Conservation (phyloP, 2,329 filamentous ascomycete species). For the Claviceps spartinae region DNA sequence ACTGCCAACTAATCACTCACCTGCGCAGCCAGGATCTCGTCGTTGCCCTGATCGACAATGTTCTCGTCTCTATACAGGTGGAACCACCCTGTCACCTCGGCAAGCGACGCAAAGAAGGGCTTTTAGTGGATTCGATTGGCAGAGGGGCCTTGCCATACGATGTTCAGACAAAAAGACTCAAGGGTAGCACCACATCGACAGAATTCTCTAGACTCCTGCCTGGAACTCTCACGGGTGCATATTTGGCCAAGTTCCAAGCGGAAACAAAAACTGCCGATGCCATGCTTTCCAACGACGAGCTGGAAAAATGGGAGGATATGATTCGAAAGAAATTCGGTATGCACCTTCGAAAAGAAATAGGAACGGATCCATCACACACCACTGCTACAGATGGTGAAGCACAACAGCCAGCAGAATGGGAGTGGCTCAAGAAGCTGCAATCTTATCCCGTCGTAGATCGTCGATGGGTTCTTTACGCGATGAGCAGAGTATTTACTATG, state of each 20-base stretch:
- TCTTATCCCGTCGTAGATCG: slow-evolving; percentile 45
- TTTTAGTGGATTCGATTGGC: slow-evolving; percentile 62
- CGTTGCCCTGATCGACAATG: slow-evolving; percentile 48
- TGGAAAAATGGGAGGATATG: slow-evolving; percentile 35
- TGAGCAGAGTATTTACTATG: slow-evolving; percentile 48
- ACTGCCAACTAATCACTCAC: slow-evolving; percentile 41
- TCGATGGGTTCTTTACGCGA: slow-evolving; percentile 49
- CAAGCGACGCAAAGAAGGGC: slow-evolving; percentile 44
- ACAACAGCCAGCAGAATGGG: slow-evolving; percentile 32
- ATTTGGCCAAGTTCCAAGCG: slow-evolving; percentile 30
- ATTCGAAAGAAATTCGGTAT: slow-evolving; percentile 37
- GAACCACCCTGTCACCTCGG: slow-evolving; percentile 44
- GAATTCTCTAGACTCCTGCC: slow-evolving; percentile 27
- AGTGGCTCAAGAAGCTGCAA: slow-evolving; percentile 28
- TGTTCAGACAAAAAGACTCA: slow-evolving; percentile 20
- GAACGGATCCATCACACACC: slow-evolving; percentile 3
- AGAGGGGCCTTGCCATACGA: slow-evolving; percentile 38
- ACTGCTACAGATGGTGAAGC: slow-evolving; percentile 9
- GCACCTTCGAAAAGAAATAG: slow-evolving; percentile 14
- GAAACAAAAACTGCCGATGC: slow-evolving; percentile 35
- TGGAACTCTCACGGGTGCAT: slow-evolving; percentile 36
- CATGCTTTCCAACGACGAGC: slow-evolving; percentile 30
- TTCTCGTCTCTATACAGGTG: slow-evolving; percentile 56
- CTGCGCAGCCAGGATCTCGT: slow-evolving; percentile 53
- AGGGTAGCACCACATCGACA: slow-evolving; percentile 16